These are phyloP conservation scores for Kwoniella mangroviensis DNA, from an alignment of 768 basidiomycete species.

Conservation along the genomic window DNA sequence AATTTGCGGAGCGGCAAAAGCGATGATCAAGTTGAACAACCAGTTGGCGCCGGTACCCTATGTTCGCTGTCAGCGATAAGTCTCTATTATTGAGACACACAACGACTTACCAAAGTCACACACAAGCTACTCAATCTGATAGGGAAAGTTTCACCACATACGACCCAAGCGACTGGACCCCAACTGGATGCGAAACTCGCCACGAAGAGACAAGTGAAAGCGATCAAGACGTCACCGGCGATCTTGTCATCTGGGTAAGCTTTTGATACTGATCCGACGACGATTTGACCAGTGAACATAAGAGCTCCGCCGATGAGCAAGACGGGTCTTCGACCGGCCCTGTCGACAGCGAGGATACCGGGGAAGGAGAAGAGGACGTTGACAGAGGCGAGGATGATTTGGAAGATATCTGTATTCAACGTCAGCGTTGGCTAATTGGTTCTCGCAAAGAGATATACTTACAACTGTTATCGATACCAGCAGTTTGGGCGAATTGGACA, in stretches of 20 bases:
- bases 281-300: conserved; percentile 82
- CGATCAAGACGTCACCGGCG: conserved; percentile 57
- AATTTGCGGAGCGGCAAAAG: conserved; percentile 57
- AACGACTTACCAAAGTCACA: conserved; percentile 45
- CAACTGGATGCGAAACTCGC: conserved; percentile 55
- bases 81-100: neutral
- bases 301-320: conserved; percentile 75
- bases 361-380: conserved; percentile 71
- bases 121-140: conserved; percentile 54
- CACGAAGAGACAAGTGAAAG: conserved; percentile 58
- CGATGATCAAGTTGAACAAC: conserved; percentile 54
- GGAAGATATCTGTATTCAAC: conserved; percentile 66
- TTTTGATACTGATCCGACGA: conserved; percentile 59
- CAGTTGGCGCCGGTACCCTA: conserved; percentile 56
- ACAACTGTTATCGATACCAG: conserved; percentile 56
- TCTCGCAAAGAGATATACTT: conserved; percentile 60
- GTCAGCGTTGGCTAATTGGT: conserved; percentile 7
- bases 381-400: conserved; percentile 62
- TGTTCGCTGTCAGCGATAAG: neutral
- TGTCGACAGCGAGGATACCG: conserved; percentile 78
- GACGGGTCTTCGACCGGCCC: conserved; percentile 76
- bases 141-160: conserved; percentile 58
- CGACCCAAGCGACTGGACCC: conserved; percentile 57
- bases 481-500: conserved; percentile 55
- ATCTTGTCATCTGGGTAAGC: conserved; percentile 46